phyloP scores from a whole-genome alignment of 495 filamentous ascomycete species.

The Opeltia flavorubescens region DNA sequence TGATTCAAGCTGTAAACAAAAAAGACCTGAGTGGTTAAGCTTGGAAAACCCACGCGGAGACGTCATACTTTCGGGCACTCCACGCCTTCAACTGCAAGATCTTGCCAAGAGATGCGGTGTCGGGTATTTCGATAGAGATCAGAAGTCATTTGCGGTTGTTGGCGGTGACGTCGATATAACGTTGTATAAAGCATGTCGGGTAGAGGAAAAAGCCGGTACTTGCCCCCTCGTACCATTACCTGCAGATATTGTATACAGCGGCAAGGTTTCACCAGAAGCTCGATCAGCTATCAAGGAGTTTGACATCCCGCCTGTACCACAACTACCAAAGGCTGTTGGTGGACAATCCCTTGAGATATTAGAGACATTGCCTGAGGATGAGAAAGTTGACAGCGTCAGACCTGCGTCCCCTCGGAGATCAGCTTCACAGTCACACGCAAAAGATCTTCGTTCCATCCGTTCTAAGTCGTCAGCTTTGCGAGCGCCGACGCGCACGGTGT shows the following conservation, averaged over 20 bases:
- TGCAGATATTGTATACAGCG: constrained; percentile 51
- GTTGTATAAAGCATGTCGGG: constrained; percentile 52
- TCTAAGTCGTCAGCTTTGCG: not conserved
- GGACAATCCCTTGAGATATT: not conserved
- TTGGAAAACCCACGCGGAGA: constrained; percentile 31
- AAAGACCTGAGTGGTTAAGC: constrained; percentile 32
- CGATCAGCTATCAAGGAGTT: not conserved
- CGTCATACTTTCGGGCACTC: constrained; percentile 26
- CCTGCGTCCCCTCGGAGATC: no score
- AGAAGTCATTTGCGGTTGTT: constrained; percentile 11
- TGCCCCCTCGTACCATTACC: constrained; percentile 57
- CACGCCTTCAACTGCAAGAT: constrained; percentile 31
- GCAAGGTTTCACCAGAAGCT: not conserved
- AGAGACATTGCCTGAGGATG: not conserved
- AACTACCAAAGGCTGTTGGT: not conserved
- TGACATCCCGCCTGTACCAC: not conserved
- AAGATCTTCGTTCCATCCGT: no score
- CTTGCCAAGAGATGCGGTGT: constrained; percentile 39
- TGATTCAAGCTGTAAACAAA: constrained; percentile 27
- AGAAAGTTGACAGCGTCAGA: not conserved
- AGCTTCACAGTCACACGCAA: no score
- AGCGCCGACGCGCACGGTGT: not conserved
- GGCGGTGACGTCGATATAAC: constrained; percentile 16
- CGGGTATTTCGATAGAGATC: constrained; percentile 17
- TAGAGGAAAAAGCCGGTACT: constrained; percentile 55